Base-by-base conservation (phyloP, 495 filamentous ascomycete genomes). In the Pseudoneurospora amorphoporcata region DNA sequence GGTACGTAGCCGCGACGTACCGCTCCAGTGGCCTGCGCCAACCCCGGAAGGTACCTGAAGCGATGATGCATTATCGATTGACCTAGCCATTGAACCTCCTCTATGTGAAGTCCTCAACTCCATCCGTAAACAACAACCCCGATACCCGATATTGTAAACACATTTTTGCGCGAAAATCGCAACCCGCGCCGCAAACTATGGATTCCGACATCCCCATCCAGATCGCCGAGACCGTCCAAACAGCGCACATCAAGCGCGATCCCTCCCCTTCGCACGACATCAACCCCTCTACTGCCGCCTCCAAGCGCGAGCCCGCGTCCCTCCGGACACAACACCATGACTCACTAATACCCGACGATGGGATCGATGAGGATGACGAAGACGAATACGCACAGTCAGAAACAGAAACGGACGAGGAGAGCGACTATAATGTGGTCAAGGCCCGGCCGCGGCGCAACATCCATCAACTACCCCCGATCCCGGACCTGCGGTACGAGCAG, bases 401-500 rank as follows among this genome's bases (percentile, higher is more conserved):
- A 65, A 65, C 53, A 65, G 77, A 84, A 77, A 47, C 8, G 10
- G 71, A 75, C 42, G 77, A 79, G 19, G 78, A 80, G 8, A 75
- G 77, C 14, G 78, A 79, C 5, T 85, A 84, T 71, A 86, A 83
- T 70, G 85, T 88, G 53, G 77, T 92, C 70, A 83, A 82, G 69
- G 86, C 89, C 3, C 70, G 82, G 38, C 82, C 86, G 14, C 84
- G 89, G n/a, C 83, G 78, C 16, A 70, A 74, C 8, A 72, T 73
- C 77, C 71, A 81, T 80, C 71, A 87, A 42, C 88, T 97, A 72
- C 93, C 92, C 69, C 95, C 96, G 1, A 82, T 99, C 76, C 95
- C 95, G 2, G 95, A 99, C 81, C 82, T 99, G 75, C 86, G 95
- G 69, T 98, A 98, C 81, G 95, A 99, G 84, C 95, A 99, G 86